These are phyloP conservation scores for Sporothrix humicola DNA, from an alignment of 2,329 filamentous ascomycete genomes.

Conservation along the genomic window DNA sequence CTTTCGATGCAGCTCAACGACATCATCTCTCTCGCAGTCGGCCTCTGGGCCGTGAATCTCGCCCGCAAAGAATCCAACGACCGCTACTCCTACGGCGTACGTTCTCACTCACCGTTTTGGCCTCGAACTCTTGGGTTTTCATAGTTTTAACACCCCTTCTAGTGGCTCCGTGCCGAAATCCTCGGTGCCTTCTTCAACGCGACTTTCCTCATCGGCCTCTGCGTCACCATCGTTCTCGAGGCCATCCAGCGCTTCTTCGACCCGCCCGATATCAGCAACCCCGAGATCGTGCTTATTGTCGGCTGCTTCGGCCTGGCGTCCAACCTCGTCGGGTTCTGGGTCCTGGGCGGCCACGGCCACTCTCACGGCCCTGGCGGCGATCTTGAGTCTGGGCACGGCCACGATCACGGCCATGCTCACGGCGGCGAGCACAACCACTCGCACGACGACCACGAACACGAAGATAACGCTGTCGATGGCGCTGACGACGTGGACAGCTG, in stretches of 20 bases:
- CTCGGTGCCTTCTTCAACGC: constrained; percentile 96
- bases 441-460: constrained; percentile 35
- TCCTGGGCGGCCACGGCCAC: constrained; percentile 94
- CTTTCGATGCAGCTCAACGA: constrained; percentile 75
- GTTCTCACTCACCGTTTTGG: constrained; percentile 44
- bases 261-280: constrained; percentile 83
- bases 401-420: constrained; percentile 52
- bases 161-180: constrained; percentile 98
- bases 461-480: constrained; percentile 55
- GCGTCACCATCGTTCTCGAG: constrained; percentile 94
- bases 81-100: constrained; percentile 91
- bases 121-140: neutral
- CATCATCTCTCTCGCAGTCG: constrained; percentile 90
- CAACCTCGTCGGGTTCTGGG: constrained; percentile 85
- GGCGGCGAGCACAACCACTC: constrained; percentile 34
- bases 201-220: constrained; percentile 95
- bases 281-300: constrained; percentile 85
- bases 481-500: constrained; percentile 46
- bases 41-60: constrained; percentile 92
- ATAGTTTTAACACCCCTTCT: constrained; percentile 7
- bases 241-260: constrained; percentile 91
- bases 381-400: constrained; percentile 46
- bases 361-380: constrained; percentile 67
- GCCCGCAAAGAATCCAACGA: constrained; percentile 85
- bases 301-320: constrained; percentile 84